phyloP scores from a whole-genome alignment of 805 yeast genomes.

The Yarrowia osloensis region DNA sequence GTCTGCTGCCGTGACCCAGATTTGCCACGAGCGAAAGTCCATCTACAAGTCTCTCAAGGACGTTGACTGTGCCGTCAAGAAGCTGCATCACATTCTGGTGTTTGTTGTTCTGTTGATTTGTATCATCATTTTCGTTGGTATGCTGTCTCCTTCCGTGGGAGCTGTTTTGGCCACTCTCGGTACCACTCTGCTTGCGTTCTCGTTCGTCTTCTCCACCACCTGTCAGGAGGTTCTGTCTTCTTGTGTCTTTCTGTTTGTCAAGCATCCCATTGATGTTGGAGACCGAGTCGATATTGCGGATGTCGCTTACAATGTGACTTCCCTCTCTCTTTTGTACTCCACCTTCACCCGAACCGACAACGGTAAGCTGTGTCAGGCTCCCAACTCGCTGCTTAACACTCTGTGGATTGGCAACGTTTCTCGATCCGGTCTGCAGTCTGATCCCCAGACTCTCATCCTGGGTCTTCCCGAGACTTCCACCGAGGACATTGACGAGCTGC shows the following conservation, averaged over 20 bases:
- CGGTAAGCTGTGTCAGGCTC: slow-evolving; percentile 43
- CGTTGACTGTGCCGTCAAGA: slow-evolving; percentile 46
- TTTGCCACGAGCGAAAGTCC: slow-evolving; percentile 43
- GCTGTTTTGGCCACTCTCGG: slow-evolving; percentile 48
- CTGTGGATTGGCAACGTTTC: slow-evolving; percentile 45
- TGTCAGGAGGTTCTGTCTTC: slow-evolving; percentile 46
- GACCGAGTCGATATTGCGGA: slow-evolving; percentile 43
- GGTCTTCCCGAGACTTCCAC: slow-evolving; percentile 45
- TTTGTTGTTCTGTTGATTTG: slow-evolving; percentile 42
- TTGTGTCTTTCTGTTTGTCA: slow-evolving; percentile 46
- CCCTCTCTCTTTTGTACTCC: slow-evolving; percentile 44
- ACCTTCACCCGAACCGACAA: slow-evolving; percentile 40
- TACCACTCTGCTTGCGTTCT: slow-evolving; percentile 45
- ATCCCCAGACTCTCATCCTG: slow-evolving; percentile 37
- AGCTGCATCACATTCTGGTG: slow-evolving; percentile 44
- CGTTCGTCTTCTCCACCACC: slow-evolving; percentile 45
- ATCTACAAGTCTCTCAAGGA: slow-evolving; percentile 45
- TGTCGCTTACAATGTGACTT: slow-evolving; percentile 39
- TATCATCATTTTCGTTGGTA: slow-evolving; percentile 46
- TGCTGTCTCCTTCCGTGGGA: slow-evolving; percentile 46
- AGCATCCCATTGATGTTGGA: slow-evolving; percentile 49
- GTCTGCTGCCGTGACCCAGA: slow-evolving; percentile 40
- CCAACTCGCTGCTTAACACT: slow-evolving; percentile 45
- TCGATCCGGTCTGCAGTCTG: slow-evolving; percentile 42
- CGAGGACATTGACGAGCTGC: slow-evolving; percentile 43